Evolutionary conservation across 2,329 filamentous ascomycete species (phyloP).

Genomic region (Aspergillus luchuensis): DNA sequence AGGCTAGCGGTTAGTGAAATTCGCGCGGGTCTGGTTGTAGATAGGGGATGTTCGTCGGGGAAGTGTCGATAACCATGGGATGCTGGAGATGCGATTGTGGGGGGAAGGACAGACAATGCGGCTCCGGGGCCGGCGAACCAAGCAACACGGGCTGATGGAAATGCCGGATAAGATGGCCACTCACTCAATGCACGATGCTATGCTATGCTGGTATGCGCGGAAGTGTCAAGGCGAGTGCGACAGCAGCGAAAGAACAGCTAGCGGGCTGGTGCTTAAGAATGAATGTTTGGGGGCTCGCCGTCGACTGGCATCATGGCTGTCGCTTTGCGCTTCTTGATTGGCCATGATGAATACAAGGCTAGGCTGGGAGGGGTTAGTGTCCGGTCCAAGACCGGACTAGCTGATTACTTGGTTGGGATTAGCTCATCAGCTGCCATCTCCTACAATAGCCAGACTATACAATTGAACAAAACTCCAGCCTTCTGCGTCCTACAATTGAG

Average conservation of each 20-base stretch:
- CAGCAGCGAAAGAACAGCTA: slow-evolving; percentile 6
- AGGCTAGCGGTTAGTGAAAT: slow-evolving; percentile 15
- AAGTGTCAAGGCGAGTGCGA: background rate
- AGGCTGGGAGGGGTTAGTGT: slow-evolving; percentile 11
- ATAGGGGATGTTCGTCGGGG: slow-evolving; percentile 18
- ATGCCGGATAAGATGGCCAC: slow-evolving; percentile 6
- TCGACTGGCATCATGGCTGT: slow-evolving; percentile 21
- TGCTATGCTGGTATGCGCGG: slow-evolving; percentile 9
- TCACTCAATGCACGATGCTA: slow-evolving; percentile 10
- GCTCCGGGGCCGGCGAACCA: slow-evolving; percentile 5
- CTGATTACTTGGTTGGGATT: slow-evolving; percentile 4
- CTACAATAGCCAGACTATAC: too few relatives aligned
- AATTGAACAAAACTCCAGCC: too few relatives aligned
- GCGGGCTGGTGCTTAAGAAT: slow-evolving; percentile 7
- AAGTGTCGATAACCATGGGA: slow-evolving; percentile 19
- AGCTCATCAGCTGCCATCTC: background rate
- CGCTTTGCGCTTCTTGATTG: slow-evolving; percentile 19
- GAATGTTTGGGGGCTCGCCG: slow-evolving; percentile 17
- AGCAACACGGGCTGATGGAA: background rate
- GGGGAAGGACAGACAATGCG: slow-evolving; percentile 14
- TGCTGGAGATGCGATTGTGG: slow-evolving; percentile 17
- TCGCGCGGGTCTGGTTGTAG: slow-evolving; percentile 12
- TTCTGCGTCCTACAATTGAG: too few relatives aligned
- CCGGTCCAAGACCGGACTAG: slow-evolving; percentile 1
- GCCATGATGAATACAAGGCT: slow-evolving; percentile 10